Evolutionary conservation across 2,329 filamentous ascomycete species (phyloP), one percentile per base, ranked within the genome.

Genomic region (Ceratocystis albifundus): DNA sequence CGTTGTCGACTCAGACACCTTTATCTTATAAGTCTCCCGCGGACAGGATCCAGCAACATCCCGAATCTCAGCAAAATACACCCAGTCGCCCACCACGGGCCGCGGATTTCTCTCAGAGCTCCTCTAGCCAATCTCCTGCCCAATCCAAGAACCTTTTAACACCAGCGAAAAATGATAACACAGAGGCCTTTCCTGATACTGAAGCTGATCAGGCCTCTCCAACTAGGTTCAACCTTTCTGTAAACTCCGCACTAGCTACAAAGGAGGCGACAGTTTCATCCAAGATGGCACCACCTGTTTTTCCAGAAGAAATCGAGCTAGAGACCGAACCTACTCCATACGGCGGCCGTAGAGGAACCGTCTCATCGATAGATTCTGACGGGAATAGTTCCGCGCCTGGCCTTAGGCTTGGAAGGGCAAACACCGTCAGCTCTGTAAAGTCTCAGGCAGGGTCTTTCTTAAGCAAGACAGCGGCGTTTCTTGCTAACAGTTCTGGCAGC

Each of bases 361-460:
- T 67, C 25, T 67, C 66, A n/a, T 67, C 66, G 8, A 50, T 67
- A 45, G 66, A 67, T n/a, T 65, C 66, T 3, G 66, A 67, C 17
- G 59, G 63, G 3, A 53, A 53, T n/a, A 45, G 36, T 36, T 20
- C 61, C 36, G 57, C 55, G 3, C 30, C 53, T 28, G 50, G n/a
- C 20, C 12, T 62, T 17, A 67, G 65, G 62, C 45, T 67, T 17
- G 44, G 41, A 22, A 67, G 53, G 36, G 46, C 50, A 25, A 32
- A 28, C 3, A 67, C 66, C 5, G 62, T 65, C 6, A 65, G 45
- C n/a, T 48, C 63, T 22, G 62, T 67, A 32, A 67, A 67, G 46
- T 65, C 66, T 8, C 66, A 67, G 46, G 63, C 66, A n/a, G 59
- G 59, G 32, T 67, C 66, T 10, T 67, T 67, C 57, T 59, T 67